Evolutionary conservation across 176 grass and related monocot genomes (phyloP).

Genomic region (Cenchrus fungigraminus): DNA sequence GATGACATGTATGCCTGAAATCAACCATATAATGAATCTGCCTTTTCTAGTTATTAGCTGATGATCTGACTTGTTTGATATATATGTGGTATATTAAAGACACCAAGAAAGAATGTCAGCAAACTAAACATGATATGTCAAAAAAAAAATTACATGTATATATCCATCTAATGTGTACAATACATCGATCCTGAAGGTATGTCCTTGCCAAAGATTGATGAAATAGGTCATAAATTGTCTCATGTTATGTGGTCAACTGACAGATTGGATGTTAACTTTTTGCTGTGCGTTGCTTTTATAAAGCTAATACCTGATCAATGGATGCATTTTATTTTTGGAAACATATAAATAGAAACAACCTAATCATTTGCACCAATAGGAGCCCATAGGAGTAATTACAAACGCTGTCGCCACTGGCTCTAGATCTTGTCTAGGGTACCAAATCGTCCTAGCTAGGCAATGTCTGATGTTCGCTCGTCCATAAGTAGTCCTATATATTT

Average conservation of each 20-base stretch:
- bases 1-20: not conserved
- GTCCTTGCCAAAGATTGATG: not conserved
- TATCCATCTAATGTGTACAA: not conserved
- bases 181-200: not conserved
- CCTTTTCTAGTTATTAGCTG: not conserved
- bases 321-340: not conserved
- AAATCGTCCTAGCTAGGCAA: not conserved
- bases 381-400: not conserved
- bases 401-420: not conserved
- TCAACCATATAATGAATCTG: not conserved
- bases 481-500: not conserved
- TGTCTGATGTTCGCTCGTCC: not conserved
- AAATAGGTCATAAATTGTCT: not conserved
- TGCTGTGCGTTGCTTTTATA: not conserved
- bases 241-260: conserved; percentile 41
- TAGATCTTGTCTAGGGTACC: not conserved
- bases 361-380: not conserved
- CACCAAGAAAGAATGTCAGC: not conserved
- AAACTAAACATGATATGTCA: not conserved
- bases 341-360: not conserved
- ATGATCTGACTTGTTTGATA: not conserved
- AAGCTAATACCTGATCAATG: not conserved
- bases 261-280: not conserved
- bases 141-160: not conserved
- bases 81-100: not conserved